Evolutionary conservation across 2,329 filamentous ascomycete species (phyloP).

Genomic region (Alternaria dauci): DNA sequence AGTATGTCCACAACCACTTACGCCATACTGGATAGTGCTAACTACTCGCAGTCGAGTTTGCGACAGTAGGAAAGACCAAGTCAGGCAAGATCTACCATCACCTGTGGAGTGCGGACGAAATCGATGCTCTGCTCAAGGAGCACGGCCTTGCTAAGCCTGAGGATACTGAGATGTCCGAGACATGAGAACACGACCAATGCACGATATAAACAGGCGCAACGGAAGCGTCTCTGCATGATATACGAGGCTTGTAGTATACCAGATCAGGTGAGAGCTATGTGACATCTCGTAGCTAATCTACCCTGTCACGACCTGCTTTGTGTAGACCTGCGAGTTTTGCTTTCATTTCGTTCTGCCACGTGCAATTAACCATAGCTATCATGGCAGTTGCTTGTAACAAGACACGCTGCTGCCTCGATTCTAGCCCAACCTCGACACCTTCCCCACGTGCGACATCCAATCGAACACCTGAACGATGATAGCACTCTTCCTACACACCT

Average conservation of each 20-base stretch:
- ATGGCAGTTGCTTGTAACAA: not conserved
- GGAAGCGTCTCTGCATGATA: conserved; percentile 39
- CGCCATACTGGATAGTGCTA: conserved; percentile 23
- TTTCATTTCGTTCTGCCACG: not conserved
- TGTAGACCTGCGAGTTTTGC: not conserved
- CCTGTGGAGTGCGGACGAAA: conserved; percentile 96
- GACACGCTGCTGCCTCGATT: conserved; percentile 2
- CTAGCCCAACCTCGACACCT: not conserved
- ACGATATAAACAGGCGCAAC: conserved; percentile 31
- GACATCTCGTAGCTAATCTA: conserved; percentile 36
- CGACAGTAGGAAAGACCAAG: conserved; percentile 94
- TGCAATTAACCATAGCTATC: not conserved
- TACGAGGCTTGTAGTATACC: conserved; percentile 45
- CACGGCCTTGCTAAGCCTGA: conserved; percentile 83
- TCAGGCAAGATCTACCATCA: conserved; percentile 98
- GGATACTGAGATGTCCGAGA: conserved; percentile 49
- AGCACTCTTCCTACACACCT: conserved; percentile 8
- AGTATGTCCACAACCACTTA: conserved; percentile 68
- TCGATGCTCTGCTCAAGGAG: conserved; percentile 91
- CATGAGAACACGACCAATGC: conserved; percentile 37
- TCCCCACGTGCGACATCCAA: not conserved
- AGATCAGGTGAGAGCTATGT: conserved; percentile 40
- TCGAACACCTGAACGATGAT: not conserved
- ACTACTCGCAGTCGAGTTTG: conserved; percentile 81
- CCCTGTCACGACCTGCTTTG: conserved; percentile 33